Evolutionary conservation across 108 stramenopile genomes (phyloP).

Genomic region (Aurantiochytrium sp.): DNA sequence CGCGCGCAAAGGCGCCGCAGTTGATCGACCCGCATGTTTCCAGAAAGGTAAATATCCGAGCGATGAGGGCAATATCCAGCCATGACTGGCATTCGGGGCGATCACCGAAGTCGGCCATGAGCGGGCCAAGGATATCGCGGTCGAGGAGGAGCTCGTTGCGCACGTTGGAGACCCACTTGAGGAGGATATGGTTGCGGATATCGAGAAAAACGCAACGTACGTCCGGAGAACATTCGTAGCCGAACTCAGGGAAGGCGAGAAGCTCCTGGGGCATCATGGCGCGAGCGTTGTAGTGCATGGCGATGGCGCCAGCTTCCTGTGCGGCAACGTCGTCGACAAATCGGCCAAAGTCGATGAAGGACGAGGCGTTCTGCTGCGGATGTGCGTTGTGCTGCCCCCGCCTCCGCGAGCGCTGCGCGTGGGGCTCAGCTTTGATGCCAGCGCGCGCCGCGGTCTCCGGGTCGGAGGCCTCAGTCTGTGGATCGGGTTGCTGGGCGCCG

Average conservation of each 20-base stretch:
- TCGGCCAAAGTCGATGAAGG: neutral
- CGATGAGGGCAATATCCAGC: neutral
- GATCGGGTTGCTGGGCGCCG: neutral
- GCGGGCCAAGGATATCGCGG: neutral
- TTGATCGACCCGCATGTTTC: constrained; percentile 8
- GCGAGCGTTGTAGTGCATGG: constrained; percentile 17
- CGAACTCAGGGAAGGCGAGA: neutral
- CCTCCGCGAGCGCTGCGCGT: too few species aligned
- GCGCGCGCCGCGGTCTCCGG: too few species aligned
- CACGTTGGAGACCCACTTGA: neutral
- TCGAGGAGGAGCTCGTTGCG: neutral
- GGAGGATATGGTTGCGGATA: constrained; percentile 6
- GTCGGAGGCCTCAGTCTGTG: too few species aligned
- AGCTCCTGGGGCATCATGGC: constrained; percentile 32
- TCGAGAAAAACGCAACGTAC: neutral
- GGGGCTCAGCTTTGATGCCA: too few species aligned
- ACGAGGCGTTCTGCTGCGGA: too few species aligned
- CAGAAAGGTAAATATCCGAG: constrained; percentile 4
- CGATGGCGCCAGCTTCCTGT: neutral
- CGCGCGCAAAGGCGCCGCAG: neutral
- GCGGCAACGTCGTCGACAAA: neutral
- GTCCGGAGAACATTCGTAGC: neutral
- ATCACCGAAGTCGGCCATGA: neutral
- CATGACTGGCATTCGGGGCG: neutral
- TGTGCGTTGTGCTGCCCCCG: too few species aligned